Evolutionary conservation across 2,329 filamentous ascomycete genomes (phyloP).

Genomic region (Sclerotinia minor): DNA sequence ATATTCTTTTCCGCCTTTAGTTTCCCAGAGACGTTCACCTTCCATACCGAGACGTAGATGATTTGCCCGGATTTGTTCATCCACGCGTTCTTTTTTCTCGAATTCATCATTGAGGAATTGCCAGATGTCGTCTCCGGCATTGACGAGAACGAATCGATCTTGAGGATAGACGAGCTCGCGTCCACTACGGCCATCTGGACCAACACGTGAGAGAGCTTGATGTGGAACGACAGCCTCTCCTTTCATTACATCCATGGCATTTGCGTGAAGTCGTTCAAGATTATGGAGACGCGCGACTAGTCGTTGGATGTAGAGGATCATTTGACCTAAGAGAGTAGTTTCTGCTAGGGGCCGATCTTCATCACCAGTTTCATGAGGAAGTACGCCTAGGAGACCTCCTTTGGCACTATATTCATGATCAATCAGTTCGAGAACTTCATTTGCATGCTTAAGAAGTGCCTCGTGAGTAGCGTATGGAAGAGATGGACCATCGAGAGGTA

Average conservation of each 20-base stretch:
- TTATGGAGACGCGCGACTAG: slow-evolving; percentile 57
- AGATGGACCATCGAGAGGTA: slow-evolving; percentile 24
- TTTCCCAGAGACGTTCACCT: slow-evolving; percentile 43
- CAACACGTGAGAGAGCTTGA: slow-evolving; percentile 54
- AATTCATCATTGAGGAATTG: slow-evolving; percentile 50
- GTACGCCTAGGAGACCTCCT: slow-evolving; percentile 56
- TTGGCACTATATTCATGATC: slow-evolving; percentile 59
- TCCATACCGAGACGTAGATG: slow-evolving; percentile 45
- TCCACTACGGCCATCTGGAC: slow-evolving; percentile 50
- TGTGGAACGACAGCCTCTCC: slow-evolving; percentile 52
- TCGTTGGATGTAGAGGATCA: slow-evolving; percentile 55
- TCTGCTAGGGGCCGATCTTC: slow-evolving; percentile 48
- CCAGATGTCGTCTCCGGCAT: slow-evolving; percentile 55
- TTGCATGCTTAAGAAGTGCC: slow-evolving; percentile 56
- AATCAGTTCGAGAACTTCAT: slow-evolving; percentile 58
- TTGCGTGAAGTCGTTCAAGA: slow-evolving; percentile 55
- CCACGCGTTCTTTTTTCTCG: slow-evolving; percentile 38
- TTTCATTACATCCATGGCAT: slow-evolving; percentile 51
- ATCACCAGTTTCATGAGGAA: slow-evolving; percentile 48
- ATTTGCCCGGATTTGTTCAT: slow-evolving; percentile 46
- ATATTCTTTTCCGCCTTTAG: slow-evolving; percentile 30
- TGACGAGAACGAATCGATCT: slow-evolving; percentile 56
- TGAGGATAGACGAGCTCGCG: slow-evolving; percentile 56
- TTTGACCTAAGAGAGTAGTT: slow-evolving; percentile 57
- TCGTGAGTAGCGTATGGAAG: slow-evolving; percentile 38